Conservation (phyloP, 2,329 filamentous ascomycete genomes). For the Aspergillus pseudoterreus region DNA sequence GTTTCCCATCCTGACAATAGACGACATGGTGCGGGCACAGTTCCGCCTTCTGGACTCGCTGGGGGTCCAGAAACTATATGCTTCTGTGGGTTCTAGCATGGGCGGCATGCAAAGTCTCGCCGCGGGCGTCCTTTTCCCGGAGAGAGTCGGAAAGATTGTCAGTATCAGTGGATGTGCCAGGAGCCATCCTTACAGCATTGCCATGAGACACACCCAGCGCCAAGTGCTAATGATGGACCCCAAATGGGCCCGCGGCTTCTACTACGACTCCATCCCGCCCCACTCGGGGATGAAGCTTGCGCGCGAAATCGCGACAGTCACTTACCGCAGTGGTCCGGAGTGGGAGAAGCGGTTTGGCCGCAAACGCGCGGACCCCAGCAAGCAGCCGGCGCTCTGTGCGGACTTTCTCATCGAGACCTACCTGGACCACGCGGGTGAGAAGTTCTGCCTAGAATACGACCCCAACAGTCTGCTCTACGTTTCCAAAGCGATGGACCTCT, state of each 20-base stretch:
- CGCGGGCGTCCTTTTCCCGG: constrained; percentile 76
- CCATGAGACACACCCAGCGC: constrained; percentile 95
- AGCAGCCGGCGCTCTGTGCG: constrained; percentile 88
- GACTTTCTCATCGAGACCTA: constrained; percentile 99
- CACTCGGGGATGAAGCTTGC: constrained; percentile 98
- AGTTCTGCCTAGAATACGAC: constrained; percentile 96
- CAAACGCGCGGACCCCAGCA: constrained; percentile 76
- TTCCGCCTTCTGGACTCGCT: constrained; percentile 81
- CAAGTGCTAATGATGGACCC: constrained; percentile 99
- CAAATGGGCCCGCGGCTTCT: constrained; percentile 93
- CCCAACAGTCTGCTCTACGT: constrained; percentile 94
- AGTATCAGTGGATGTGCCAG: constrained; percentile 91
- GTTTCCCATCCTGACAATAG: constrained; percentile 91
- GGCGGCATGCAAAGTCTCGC: constrained; percentile 96
- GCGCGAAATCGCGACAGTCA: constrained; percentile 94
- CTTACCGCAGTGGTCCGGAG: constrained; percentile 92
- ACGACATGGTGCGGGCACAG: constrained; percentile 96
- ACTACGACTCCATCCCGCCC: constrained; percentile 82
- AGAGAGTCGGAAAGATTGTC: constrained; percentile 75
- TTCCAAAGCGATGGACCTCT: constrained; percentile 98
- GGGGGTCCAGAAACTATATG: constrained; percentile 74
- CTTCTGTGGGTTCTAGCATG: constrained; percentile 95
- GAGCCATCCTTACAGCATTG: constrained; percentile 95
- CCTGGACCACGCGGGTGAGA: constrained; percentile 94
- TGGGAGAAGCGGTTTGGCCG: constrained; percentile 96